These are phyloP conservation scores for Rhodotorula glutinis DNA, from an alignment of 1,284 basidiomycete genomes.

Conservation along the genomic window DNA sequence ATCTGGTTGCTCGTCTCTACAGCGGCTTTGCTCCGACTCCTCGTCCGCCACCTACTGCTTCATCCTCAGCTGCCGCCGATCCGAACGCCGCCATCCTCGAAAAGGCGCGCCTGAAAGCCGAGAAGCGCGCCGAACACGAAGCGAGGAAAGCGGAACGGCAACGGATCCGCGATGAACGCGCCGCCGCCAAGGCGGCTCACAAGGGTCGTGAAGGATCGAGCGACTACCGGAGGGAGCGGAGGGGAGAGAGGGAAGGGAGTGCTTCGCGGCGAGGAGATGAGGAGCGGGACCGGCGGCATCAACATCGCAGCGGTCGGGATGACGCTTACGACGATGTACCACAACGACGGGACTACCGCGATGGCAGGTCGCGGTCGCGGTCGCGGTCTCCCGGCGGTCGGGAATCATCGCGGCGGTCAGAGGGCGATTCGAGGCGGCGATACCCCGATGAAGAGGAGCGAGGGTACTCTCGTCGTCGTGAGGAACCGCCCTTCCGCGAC, in stretches of 20 bases:
- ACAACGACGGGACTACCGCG: too few relatives aligned
- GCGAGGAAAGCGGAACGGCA: slow-evolving; percentile 9
- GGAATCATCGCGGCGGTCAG: too few relatives aligned
- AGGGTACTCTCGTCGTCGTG: too few relatives aligned
- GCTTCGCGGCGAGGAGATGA: background rate
- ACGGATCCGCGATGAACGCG: slow-evolving; percentile 9
- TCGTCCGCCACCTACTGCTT: background rate
- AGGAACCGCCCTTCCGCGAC: too few relatives aligned
- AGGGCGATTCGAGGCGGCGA: too few relatives aligned
- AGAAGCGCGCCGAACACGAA: slow-evolving; percentile 16
- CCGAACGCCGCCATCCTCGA: slow-evolving; percentile 22
- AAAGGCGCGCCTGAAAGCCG: slow-evolving; percentile 17
- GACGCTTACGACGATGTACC: too few relatives aligned
- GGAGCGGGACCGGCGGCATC: background rate
- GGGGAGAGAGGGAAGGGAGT: background rate
- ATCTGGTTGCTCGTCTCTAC: background rate
- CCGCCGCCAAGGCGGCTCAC: background rate
- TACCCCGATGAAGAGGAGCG: too few relatives aligned
- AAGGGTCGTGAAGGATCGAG: background rate
- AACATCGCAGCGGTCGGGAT: too few relatives aligned
- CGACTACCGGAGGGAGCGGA: too few relatives aligned
- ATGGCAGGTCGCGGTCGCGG: too few relatives aligned
- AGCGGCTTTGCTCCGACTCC: slow-evolving; percentile 26
- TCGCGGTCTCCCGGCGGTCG: too few relatives aligned
- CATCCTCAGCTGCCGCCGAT: background rate